These are phyloP conservation scores for Tephrocybe sp. DNA, from an alignment of 768 basidiomycete species.

Conservation along the genomic window DNA sequence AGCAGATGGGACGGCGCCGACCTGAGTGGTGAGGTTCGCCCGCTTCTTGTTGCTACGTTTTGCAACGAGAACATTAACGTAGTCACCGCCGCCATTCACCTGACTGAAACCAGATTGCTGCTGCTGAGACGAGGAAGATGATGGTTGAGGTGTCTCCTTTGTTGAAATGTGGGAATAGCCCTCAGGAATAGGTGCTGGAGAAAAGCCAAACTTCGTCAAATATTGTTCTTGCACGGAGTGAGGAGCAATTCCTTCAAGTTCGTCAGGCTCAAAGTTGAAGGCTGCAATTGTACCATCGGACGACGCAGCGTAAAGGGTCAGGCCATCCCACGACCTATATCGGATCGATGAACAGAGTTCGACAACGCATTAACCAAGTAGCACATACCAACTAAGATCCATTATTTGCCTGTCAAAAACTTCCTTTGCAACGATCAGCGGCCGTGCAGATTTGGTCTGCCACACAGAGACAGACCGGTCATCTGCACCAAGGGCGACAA, in stretches of 20 bases:
- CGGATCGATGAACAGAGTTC: constrained; percentile 2
- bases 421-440: constrained; percentile 90
- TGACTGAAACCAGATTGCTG: constrained; percentile 28
- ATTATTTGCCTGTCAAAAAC: constrained; percentile 94
- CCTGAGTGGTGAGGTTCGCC: constrained; percentile 24
- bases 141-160: constrained; percentile 22
- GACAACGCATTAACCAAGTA: neutral
- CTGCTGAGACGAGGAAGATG: constrained; percentile 37
- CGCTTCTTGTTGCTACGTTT: constrained; percentile 73
- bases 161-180: constrained; percentile 60
- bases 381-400: constrained; percentile 87
- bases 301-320: constrained; percentile 90
- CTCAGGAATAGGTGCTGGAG: constrained; percentile 61
- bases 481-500: constrained; percentile 91
- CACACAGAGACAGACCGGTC: constrained; percentile 94
- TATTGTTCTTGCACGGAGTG: constrained; percentile 74
- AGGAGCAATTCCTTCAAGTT: constrained; percentile 79
- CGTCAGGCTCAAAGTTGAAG: constrained; percentile 77
- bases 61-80: constrained; percentile 71
- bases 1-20: constrained; percentile 21
- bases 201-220: constrained; percentile 78
- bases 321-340: constrained; percentile 86
- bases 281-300: constrained; percentile 94
- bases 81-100: constrained; percentile 46
- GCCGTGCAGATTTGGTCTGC: constrained; percentile 91